A percentile compares a stretch with the other conserved stretches of the same genome.
Evolutionary conservation across 164 flowering plant genomes (phyloP).

Genomic region (Tetracentron sinense): DNA sequence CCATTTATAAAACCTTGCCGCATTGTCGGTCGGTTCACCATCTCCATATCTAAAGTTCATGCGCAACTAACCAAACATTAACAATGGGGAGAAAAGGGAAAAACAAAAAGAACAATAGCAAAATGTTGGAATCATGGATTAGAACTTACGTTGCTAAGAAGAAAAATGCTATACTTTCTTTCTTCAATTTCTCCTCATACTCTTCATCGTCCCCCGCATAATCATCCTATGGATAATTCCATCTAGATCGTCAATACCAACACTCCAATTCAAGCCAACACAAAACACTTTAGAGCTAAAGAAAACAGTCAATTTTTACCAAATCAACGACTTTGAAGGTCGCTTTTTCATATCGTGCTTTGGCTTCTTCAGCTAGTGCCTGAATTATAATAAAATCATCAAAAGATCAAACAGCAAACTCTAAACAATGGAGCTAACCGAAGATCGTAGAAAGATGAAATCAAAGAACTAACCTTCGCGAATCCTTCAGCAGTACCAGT

Average conservation of each 20-base stretch:
- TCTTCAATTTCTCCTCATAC: constrained; percentile 74
- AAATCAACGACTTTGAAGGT: constrained; percentile 73
- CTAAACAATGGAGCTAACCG: background rate
- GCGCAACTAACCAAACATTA: background rate
- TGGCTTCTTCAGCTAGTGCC: constrained; percentile 88
- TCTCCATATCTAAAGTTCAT: background rate
- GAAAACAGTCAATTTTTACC: constrained; percentile 36
- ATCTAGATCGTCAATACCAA: background rate
- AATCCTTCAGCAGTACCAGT: constrained; percentile 99
- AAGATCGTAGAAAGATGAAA: background rate
- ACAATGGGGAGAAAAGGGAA: too few relatives aligned
- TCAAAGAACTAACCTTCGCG: constrained; percentile 60
- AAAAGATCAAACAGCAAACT: background rate
- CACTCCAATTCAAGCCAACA: background rate
- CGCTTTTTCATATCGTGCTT: constrained; percentile 79
- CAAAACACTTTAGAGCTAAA: background rate
- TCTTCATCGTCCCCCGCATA: constrained; percentile 89
- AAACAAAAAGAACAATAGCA: background rate
- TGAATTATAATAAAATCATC: constrained; percentile 17
- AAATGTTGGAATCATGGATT: background rate
- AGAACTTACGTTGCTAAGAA: constrained; percentile 85
- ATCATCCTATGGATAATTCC: constrained; percentile 62
- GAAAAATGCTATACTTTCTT: constrained; percentile 67
- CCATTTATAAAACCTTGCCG: constrained; percentile 95
- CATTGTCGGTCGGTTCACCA: constrained; percentile 97